Evolutionary conservation across 2,329 filamentous ascomycete species (phyloP).

Genomic region (Sclerotinia minor): DNA sequence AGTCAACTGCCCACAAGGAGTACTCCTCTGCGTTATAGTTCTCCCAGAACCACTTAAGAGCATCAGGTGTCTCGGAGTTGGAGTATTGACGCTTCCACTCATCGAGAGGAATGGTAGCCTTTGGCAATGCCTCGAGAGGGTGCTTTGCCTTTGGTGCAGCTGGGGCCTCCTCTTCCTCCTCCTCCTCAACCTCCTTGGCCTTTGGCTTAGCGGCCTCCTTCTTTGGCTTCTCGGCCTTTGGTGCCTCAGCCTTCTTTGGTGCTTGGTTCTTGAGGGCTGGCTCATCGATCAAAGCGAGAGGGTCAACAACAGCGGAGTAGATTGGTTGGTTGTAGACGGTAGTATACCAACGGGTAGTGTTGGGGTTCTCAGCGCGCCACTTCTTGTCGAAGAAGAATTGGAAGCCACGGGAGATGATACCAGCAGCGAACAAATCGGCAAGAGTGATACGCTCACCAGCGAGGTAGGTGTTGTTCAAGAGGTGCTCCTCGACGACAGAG

Average conservation of each 20-base stretch:
- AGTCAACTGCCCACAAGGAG: constrained; percentile 90
- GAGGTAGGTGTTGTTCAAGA: constrained; percentile 91
- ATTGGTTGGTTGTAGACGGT: constrained; percentile 91
- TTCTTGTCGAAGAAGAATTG: constrained; percentile 91
- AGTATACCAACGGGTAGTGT: constrained; percentile 89
- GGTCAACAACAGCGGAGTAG: constrained; percentile 76
- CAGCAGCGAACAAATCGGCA: constrained; percentile 83
- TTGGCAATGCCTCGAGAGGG: constrained; percentile 81
- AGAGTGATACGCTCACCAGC: constrained; percentile 97
- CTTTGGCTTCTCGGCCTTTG: constrained; percentile 65
- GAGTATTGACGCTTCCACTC: constrained; percentile 99
- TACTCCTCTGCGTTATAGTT: constrained; percentile 92
- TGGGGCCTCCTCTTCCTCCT: constrained; percentile 58
- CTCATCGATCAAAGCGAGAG: constrained; percentile 78
- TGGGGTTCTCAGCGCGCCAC: constrained; percentile 81
- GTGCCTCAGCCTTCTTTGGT: constrained; percentile 72
- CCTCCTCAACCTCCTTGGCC: constrained; percentile 57
- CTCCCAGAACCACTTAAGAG: constrained; percentile 98
- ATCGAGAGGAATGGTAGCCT: constrained; percentile 79
- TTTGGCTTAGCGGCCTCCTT: constrained; percentile 51
- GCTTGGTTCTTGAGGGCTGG: constrained; percentile 64
- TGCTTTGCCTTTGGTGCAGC: constrained; percentile 91
- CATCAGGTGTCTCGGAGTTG: constrained; percentile 83
- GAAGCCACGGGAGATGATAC: constrained; percentile 83
- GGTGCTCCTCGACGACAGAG: constrained; percentile 78